Percentiles rank a stretch among this genome's conserved stretches.
These are phyloP conservation scores for Veloporphyrellus conicus DNA, from an alignment of 1,284 basidiomycete genomes.

Conservation along the genomic window DNA sequence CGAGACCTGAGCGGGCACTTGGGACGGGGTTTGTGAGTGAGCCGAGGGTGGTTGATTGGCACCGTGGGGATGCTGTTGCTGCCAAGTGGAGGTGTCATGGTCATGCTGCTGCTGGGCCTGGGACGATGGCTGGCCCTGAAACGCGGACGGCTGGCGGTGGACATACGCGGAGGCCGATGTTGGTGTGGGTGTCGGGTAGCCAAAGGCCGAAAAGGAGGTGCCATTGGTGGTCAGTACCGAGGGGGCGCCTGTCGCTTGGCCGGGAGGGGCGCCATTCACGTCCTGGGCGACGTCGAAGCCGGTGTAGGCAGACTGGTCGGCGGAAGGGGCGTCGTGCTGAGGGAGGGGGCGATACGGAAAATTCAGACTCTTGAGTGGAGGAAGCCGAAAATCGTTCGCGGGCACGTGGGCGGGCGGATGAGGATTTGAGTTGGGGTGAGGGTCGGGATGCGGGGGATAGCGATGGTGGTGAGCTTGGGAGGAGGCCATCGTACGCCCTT, in stretches of 20 bases:
- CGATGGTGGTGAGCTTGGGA: conserved; percentile 31
- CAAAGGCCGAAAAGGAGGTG: conserved; percentile 24
- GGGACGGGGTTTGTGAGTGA: conserved; percentile 23
- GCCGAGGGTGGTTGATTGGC: conserved; percentile 15
- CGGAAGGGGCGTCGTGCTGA: conserved; percentile 20
- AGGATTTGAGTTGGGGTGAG: conserved; percentile 32
- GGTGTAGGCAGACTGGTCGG: conserved; percentile 20
- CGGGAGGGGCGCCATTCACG: conserved; percentile 1
- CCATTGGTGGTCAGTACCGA: conserved; percentile 22
- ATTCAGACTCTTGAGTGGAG: conserved; percentile 64
- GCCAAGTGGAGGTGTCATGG: conserved; percentile 26
- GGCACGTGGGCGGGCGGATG: conserved; percentile 34
- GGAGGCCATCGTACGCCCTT: conserved; percentile 29
- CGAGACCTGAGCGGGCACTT: conserved; percentile 21
- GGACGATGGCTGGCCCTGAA: conserved; percentile 22
- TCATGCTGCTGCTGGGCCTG: conserved; percentile 37
- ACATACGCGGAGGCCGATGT: conserved; percentile 26
- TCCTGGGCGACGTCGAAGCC: conserved; percentile 25
- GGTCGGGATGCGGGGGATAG: conserved; percentile 34
- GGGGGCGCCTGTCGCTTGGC: conserved; percentile 3
- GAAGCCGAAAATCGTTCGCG: conserved; percentile 50
- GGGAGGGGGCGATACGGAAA: conserved; percentile 43
- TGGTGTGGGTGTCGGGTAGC: conserved; percentile 27
- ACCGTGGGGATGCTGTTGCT: conserved; percentile 23
- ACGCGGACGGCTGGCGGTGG: conserved; percentile 26